These are phyloP conservation scores for Scheffersomyces stambukii DNA, from an alignment of 1,139 yeast species.

Conservation along the genomic window DNA sequence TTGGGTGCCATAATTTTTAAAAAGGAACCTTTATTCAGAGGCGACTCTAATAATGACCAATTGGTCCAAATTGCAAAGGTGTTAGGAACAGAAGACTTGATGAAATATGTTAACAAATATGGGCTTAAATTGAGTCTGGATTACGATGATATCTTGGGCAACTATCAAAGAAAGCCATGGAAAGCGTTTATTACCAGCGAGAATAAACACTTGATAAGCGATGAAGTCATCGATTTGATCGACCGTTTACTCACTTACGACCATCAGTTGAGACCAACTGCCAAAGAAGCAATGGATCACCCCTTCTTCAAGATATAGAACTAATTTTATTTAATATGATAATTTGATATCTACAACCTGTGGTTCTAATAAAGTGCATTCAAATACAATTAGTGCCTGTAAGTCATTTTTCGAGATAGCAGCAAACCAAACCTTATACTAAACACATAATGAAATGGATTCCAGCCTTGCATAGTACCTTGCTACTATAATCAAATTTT, in stretches of 20 bases:
- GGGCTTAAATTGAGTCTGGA: slow-evolving; percentile 58
- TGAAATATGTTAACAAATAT: slow-evolving; percentile 58
- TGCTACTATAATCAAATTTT: no score
- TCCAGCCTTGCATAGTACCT: no score
- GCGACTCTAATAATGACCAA: slow-evolving; percentile 76
- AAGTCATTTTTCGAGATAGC: no score
- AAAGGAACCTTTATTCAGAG: slow-evolving; percentile 75
- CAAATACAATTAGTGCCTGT: no score
- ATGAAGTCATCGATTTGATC: slow-evolving; percentile 62
- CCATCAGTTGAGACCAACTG: slow-evolving; percentile 71
- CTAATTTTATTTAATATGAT: no score
- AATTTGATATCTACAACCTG: no score
- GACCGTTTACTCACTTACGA: slow-evolving; percentile 66
- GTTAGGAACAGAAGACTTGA: slow-evolving; percentile 66
- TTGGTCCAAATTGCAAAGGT: slow-evolving; percentile 75
- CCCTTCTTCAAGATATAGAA: slow-evolving; percentile 39
- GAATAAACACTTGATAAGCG: slow-evolving; percentile 52
- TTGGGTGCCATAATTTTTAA: slow-evolving; percentile 73
- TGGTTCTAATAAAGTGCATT: no score
- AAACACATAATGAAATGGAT: no score
- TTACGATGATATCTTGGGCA: slow-evolving; percentile 64
- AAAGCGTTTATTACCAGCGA: slow-evolving; percentile 48
- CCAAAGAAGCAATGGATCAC: slow-evolving; percentile 70
- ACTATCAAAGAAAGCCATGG: slow-evolving; percentile 69
- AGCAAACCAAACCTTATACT: no score